A percentile compares a stretch with the other conserved stretches of the same genome.
phyloP scores from a whole-genome alignment of 345 rosid genomes.

The Lepidium aucheri region DNA sequence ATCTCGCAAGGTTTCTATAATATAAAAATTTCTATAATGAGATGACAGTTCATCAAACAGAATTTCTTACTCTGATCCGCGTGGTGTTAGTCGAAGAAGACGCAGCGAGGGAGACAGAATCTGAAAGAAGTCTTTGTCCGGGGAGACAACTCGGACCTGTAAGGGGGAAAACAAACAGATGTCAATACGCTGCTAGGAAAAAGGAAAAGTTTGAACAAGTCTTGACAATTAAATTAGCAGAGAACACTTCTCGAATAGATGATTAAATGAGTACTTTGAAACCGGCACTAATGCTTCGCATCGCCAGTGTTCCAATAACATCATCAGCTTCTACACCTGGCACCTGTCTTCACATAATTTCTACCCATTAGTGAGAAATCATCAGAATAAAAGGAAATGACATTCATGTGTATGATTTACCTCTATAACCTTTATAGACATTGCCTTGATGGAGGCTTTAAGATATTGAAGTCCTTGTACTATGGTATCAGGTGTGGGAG shows the following conservation, averaged over 20 bases:
- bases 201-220: neutral
- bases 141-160: constrained; percentile 96
- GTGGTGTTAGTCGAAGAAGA: constrained; percentile 83
- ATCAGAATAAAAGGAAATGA: constrained; percentile 2
- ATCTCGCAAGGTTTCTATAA: neutral
- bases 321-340: constrained; percentile 99
- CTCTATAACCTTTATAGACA: constrained; percentile 94
- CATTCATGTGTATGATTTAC: constrained; percentile 31
- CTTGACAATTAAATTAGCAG: neutral
- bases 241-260: constrained; percentile 1
- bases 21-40: neutral
- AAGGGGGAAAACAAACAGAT: neutral
- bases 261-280: constrained; percentile 45
- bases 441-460: constrained; percentile 93
- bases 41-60: neutral
- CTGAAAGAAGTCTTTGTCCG: constrained; percentile 98
- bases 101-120: constrained; percentile 90
- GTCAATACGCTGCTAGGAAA: neutral
- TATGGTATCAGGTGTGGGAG: constrained; percentile 94
- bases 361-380: constrained; percentile 20
- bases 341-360: constrained; percentile 45
- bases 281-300: constrained; percentile 73
- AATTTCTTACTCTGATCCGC: constrained; percentile 62
- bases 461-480: constrained; percentile 91
- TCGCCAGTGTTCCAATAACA: constrained; percentile 91